Evolutionary conservation across 495 filamentous ascomycete species (phyloP).

Genomic region (Daldinia concentrica): DNA sequence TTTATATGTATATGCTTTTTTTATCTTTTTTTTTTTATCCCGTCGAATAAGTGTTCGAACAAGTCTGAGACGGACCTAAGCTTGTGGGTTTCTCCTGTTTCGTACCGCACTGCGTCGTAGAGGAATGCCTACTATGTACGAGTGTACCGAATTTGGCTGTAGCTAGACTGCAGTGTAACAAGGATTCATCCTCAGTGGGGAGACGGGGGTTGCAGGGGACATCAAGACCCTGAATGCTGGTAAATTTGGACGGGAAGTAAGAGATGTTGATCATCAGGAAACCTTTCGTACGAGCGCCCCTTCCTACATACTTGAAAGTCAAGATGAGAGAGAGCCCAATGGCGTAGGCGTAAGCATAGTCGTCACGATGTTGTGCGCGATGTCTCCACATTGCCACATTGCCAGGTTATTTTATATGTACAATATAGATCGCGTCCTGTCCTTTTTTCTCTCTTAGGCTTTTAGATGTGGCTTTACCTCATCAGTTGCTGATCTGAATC

Average conservation of each 20-base stretch:
- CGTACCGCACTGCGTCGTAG: slow-evolving; percentile 13
- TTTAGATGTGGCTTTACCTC: slow-evolving; percentile 25
- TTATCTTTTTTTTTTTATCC: slow-evolving; percentile 34
- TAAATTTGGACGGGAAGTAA: slow-evolving; percentile 32
- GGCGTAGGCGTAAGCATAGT: slow-evolving; percentile 16
- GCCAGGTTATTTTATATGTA: slow-evolving; percentile 27
- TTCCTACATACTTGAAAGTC: slow-evolving; percentile 41
- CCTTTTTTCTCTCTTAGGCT: slow-evolving; percentile 3
- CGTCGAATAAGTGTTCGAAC: slow-evolving; percentile 33
- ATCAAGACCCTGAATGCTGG: slow-evolving; percentile 29
- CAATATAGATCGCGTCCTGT: slow-evolving; percentile 33
- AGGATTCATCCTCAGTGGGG: slow-evolving; percentile 45
- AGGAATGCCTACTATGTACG: slow-evolving; percentile 5
- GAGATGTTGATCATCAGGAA: slow-evolving; percentile 39
- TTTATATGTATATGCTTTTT: slow-evolving; percentile 21
- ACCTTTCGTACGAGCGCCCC: slow-evolving; percentile 22
- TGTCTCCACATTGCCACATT: slow-evolving; percentile 36
- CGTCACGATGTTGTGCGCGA: slow-evolving; percentile 34
- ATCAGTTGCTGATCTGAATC: slow-evolving; percentile 39
- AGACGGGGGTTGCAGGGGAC: slow-evolving; percentile 27
- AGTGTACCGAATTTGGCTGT: slow-evolving; percentile 32
- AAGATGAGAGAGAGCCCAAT: slow-evolving; percentile 12
- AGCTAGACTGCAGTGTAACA: slow-evolving; percentile 41
- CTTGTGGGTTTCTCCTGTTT: slow-evolving; percentile 29
- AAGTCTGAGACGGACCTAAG: slow-evolving; percentile 25